Conservation (phyloP, 176 grass and related monocot genomes). For the Hordeum marinum region DNA sequence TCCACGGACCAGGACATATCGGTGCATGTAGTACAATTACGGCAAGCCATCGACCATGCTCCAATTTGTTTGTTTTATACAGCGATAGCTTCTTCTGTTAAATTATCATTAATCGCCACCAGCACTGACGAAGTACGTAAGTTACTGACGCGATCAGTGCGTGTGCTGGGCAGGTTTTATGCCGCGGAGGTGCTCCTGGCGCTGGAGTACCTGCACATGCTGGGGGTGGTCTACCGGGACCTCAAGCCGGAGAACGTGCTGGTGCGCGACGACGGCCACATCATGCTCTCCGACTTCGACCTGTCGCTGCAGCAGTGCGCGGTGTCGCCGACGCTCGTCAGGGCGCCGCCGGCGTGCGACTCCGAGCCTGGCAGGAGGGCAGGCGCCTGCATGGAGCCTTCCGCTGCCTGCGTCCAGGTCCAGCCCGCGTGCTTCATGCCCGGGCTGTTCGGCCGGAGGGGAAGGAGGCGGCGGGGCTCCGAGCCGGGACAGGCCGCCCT, state of each 20-base stretch:
- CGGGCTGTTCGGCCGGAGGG: conserved; percentile 48
- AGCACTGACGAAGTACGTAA: no score
- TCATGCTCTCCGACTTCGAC: conserved; percentile 98
- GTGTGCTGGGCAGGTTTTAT: no score
- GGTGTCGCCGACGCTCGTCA: conserved; percentile 71
- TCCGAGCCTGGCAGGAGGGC: conserved; percentile 5
- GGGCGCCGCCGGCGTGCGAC: conserved; percentile 36
- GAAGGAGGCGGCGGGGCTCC: conserved; percentile 51
- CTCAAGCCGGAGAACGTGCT: conserved; percentile 95
- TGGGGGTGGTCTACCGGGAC: conserved; percentile 94
- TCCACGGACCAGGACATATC: background rate
- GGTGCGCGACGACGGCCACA: conserved; percentile 79
- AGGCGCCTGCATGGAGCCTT: conserved; percentile 58
- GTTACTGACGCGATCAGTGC: background rate
- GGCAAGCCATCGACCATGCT: background rate
- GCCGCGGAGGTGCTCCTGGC: conserved; percentile 24
- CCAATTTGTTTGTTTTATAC: no score
- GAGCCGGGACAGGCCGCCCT: conserved; percentile 38
- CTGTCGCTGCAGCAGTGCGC: conserved; percentile 61
- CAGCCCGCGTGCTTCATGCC: conserved; percentile 78
- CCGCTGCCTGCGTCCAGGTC: conserved; percentile 65
- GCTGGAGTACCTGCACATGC: conserved; percentile 94
- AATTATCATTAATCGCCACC: no score
- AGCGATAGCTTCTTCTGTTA: no score
- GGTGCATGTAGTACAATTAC: background rate